Base-by-base conservation (phyloP, 1,139 yeast species). In the Suhomyces kunorum region DNA sequence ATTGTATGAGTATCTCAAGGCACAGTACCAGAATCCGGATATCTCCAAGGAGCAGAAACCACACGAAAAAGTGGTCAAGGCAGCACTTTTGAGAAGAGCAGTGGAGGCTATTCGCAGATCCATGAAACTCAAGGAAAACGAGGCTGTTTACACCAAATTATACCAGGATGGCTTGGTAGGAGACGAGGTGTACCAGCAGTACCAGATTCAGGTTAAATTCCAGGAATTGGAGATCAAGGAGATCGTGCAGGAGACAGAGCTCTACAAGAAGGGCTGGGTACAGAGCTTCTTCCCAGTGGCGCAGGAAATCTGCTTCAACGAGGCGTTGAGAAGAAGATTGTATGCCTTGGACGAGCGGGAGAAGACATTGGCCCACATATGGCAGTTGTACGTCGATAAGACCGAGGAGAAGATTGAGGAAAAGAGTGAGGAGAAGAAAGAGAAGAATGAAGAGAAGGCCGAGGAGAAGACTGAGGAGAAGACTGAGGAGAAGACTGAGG, bases 81-180 rank as follows among this genome's bases (percentile, higher is more conserved):
- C 96, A 2, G 96, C 97, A 0, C 69, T 92, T 44, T 69, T 85
- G 47, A 74, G 83, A 55, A 72, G 90, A 61, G 89, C 87, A 1
- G 79, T 81, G 11, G 92, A 85, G 61, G 85, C 84, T 30, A 68
- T 85, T 42, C 74, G 87, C 50, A 71, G 88, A 50, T 67, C 84
- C 51, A 69, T 84, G 61, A 78, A 81, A 55, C 68, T 89, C 61
- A 85, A 88, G 60, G 90, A 86, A 53, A 70, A 76, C 49, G 85
- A 83, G 60, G 83, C 83, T 5, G 78, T 76, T 38, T 77, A 87
- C 54, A 79, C 78, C 39, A 71, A 76, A 37, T 71, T 92, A 47
- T 90, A 89, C 59, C 94, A 90, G 56, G 81, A 80, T 40, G 98
- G 98, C 1, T 80, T 90, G 24, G 82, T 92, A 47, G 97, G 97